Base-by-base conservation (phyloP, 179 eudicot species). In the Kewa caespitosa region DNA sequence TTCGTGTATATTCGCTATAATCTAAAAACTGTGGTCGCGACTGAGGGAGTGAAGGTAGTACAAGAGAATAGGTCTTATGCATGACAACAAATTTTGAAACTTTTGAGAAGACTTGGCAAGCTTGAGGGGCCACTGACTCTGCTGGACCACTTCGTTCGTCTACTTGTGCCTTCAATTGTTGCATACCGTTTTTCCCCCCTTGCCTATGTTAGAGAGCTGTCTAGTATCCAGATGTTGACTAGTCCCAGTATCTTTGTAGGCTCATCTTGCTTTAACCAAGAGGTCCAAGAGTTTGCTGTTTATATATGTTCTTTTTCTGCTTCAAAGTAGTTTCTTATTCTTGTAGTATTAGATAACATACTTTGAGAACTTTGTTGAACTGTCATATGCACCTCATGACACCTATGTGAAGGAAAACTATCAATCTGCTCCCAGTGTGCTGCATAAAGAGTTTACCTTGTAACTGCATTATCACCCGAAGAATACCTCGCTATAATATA, bases 101-200 rank as follows among this genome's bases (percentile, higher is more conserved):
- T 65, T 10, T 6, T 22, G 38, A 11, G 17, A 18, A 7, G 0
- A 0, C 31, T 30, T 64, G 20, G 42, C 42, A 8, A 34, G 41
- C 37, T 20, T 38, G 39, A 38, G 64, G 50, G 18, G 50, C 18
- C 1, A 60, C 65, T 60, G 41, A 0, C 27, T n/a, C 28, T 66
- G n/a, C 55, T 67, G 71, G 70, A 67, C 52, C 70, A 66, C 23
- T 25, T 38, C 14, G 33, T 59, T 1, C 20, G 64, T 67, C 50
- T 38, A 37, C 52, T 67, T 27, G 23, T 67, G 31, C 48, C 33
- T 25, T 39, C 6, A 22, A 22, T 30, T 59, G 64, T 13, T 22
- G 28, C 27, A 57, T 38, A n/a, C 6, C 14, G 13, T 23, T 38
- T n/a, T 66, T 66, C 46, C 2, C 36, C 46, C 18, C 33, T 38